These are phyloP conservation scores for Verruconis gallopava DNA, from an alignment of 2,329 filamentous ascomycete species.

Conservation along the genomic window DNA sequence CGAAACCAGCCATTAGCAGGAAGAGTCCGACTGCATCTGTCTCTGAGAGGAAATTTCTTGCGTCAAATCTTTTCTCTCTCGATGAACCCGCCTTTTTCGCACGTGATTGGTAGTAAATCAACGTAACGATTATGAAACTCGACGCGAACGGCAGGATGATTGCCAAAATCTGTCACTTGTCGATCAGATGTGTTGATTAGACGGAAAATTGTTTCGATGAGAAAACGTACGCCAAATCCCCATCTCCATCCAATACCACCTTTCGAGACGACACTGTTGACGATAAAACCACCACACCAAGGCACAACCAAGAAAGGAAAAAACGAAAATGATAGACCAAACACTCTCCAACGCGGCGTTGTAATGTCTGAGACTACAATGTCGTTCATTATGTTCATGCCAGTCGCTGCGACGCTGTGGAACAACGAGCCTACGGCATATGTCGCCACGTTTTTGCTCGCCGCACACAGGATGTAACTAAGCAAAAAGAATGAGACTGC, in stretches of 20 bases:
- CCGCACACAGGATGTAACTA: constrained; percentile 27
- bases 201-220: constrained; percentile 20
- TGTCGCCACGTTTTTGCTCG: constrained; percentile 21
- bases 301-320: constrained; percentile 29
- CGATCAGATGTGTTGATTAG: background rate
- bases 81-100: constrained; percentile 19
- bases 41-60: constrained; percentile 25
- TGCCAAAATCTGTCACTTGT: constrained; percentile 23
- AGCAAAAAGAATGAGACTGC: constrained; percentile 25
- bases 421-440: constrained; percentile 28
- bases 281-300: constrained; percentile 29
- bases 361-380: constrained; percentile 32
- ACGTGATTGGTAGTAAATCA: constrained; percentile 26
- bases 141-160: constrained; percentile 29
- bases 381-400: constrained; percentile 28
- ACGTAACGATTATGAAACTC: constrained; percentile 24
- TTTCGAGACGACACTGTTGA: constrained; percentile 24
- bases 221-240: constrained; percentile 31
- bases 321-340: constrained; percentile 27
- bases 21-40: constrained; percentile 31
- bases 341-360: constrained; percentile 27
- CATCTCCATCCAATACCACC: constrained; percentile 31
- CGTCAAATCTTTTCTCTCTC: constrained; percentile 15
- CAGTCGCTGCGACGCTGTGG: constrained; percentile 26
- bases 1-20: constrained; percentile 36